These are phyloP conservation scores for Perilla frutescens DNA, from an alignment of 257 asterid species.

Conservation along the genomic window DNA sequence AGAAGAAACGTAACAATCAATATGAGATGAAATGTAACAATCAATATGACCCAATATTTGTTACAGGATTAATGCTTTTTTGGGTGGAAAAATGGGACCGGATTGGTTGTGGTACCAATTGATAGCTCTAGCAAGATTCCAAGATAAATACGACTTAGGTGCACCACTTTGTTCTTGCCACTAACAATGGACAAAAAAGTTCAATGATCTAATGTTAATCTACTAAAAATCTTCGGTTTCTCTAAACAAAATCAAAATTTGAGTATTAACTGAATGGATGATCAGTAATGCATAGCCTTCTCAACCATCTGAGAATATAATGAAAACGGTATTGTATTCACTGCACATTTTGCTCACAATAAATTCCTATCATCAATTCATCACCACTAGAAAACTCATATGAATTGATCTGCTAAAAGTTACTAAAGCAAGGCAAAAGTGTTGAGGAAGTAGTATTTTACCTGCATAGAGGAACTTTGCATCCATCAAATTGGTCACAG, in stretches of 20 bases:
- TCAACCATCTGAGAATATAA: neutral
- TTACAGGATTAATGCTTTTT: constrained; percentile 3
- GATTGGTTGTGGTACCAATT: neutral
- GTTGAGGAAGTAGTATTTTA: constrained; percentile 31
- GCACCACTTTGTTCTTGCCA: no score
- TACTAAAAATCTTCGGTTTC: constrained; percentile 6
- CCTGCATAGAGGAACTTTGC: constrained; percentile 93
- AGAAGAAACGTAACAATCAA: neutral
- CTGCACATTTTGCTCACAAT: neutral
- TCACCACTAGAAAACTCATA: neutral
- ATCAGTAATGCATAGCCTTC: no score
- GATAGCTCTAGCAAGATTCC: constrained; percentile 17
- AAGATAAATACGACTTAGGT: neutral
- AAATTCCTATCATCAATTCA: neutral
- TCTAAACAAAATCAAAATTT: neutral
- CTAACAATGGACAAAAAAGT: neutral
- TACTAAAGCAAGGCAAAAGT: neutral
- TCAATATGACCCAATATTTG: constrained; percentile 12
- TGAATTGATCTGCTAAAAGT: neutral
- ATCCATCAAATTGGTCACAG: constrained; percentile 64
- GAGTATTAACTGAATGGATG: neutral
- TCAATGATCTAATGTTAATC: neutral
- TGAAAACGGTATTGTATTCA: neutral
- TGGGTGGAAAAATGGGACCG: neutral
- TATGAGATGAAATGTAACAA: no score